These are phyloP conservation scores for Aspergillus novoparasiticus DNA, from an alignment of 2,329 filamentous ascomycete species.

Conservation along the genomic window DNA sequence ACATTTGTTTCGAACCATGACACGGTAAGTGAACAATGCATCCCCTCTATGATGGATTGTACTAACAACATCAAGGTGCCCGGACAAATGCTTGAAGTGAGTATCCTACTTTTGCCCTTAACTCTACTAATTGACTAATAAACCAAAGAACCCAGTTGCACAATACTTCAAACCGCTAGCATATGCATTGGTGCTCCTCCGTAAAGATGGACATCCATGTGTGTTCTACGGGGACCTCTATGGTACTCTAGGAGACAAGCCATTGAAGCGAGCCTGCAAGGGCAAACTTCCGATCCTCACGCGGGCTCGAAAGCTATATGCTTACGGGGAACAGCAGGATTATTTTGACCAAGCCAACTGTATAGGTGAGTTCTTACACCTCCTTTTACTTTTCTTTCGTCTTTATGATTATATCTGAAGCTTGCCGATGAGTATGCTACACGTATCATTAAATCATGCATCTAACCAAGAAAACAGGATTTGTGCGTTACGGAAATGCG, in stretches of 20 bases:
- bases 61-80: slow-evolving; percentile 48
- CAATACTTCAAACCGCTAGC: slow-evolving; percentile 71
- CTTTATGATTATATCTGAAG: background rate
- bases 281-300: slow-evolving; percentile 61
- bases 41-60: background rate
- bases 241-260: slow-evolving; percentile 58
- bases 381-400: background rate
- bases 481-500: slow-evolving; percentile 54
- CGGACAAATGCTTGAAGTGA: slow-evolving; percentile 62
- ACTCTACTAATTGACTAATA: background rate
- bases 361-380: slow-evolving; percentile 49
- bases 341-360: slow-evolving; percentile 65
- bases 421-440: background rate
- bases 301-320: slow-evolving; percentile 65
- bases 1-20: slow-evolving; percentile 75
- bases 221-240: slow-evolving; percentile 73
- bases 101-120: background rate
- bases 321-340: slow-evolving; percentile 66
- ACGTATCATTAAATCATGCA: too few species aligned
- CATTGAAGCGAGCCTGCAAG: slow-evolving; percentile 56
- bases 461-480: slow-evolving; percentile 38
- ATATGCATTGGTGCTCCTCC: slow-evolving; percentile 71
- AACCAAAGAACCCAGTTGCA: slow-evolving; percentile 57
- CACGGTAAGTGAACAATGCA: slow-evolving; percentile 52
- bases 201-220: slow-evolving; percentile 64